These are phyloP conservation scores for Wolfiporia cocos DNA, from an alignment of 1,284 basidiomycete genomes.

Conservation along the genomic window DNA sequence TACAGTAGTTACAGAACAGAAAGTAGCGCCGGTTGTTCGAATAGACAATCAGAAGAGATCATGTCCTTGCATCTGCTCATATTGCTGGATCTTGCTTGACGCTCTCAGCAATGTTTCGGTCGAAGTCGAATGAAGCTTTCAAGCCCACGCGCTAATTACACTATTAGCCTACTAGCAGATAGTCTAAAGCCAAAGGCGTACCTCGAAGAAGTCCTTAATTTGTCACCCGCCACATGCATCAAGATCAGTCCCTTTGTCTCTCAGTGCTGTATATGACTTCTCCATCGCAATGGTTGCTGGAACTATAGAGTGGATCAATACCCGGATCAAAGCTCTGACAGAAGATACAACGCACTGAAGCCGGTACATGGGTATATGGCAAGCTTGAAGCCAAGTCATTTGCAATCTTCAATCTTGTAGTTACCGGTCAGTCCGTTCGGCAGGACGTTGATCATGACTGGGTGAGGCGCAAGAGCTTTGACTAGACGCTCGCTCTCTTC, in stretches of 20 bases:
- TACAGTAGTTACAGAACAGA: too few relatives aligned
- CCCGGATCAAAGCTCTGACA: not conserved
- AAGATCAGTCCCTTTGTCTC: conserved; percentile 17
- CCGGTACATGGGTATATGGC: conserved; percentile 21
- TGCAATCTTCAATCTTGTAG: conserved; percentile 18
- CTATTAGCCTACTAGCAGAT: not conserved
- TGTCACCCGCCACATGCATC: conserved; percentile 17
- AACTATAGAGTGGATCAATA: conserved; percentile 4
- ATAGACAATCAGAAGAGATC: conserved; percentile 17
- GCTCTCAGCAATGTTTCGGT: conserved; percentile 14
- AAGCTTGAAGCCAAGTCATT: conserved; percentile 20
- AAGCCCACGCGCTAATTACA: conserved; percentile 15
- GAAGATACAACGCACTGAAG: conserved; percentile 14
- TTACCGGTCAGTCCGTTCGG: conserved; percentile 21
- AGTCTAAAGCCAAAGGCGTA: not conserved
- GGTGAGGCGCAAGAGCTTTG: conserved; percentile 18
- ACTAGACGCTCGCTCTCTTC: conserved; percentile 18
- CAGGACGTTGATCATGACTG: conserved; percentile 23
- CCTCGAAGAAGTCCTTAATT: conserved; percentile 23
- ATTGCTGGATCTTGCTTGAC: conserved; percentile 13
- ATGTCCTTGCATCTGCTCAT: conserved; percentile 14
- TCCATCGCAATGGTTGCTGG: conserved; percentile 20
- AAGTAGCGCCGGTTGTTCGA: too few relatives aligned
- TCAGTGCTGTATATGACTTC: conserved; percentile 17
- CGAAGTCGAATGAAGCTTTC: conserved; percentile 17